These are phyloP conservation scores for Epipyxis sp. DNA, from an alignment of 108 stramenopile species.

Conservation along the genomic window DNA sequence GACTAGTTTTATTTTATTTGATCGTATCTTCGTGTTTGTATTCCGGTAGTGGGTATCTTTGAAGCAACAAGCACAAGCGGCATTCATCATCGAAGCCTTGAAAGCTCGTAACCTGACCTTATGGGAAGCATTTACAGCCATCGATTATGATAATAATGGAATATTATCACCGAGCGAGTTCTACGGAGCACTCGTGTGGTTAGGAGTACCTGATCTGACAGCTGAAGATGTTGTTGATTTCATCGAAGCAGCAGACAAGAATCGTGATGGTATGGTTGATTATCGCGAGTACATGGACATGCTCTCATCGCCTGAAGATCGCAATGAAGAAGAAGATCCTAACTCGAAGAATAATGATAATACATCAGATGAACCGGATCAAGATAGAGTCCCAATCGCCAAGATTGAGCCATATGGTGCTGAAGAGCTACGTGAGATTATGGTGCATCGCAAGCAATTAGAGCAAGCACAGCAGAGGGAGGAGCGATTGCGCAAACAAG, in stretches of 20 bases:
- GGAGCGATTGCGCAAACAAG: slow-evolving; percentile 36
- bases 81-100: slow-evolving; percentile 34
- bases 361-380: not conserved
- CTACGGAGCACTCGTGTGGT: slow-evolving; percentile 41
- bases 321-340: slow-evolving; percentile 30
- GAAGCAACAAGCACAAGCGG: slow-evolving; percentile 34
- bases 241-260: slow-evolving; percentile 31
- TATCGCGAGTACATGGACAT: slow-evolving; percentile 41
- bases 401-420: slow-evolving; percentile 44
- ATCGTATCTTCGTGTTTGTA: too few species aligned
- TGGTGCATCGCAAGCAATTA: slow-evolving; percentile 34
- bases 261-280: slow-evolving; percentile 34
- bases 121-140: slow-evolving; percentile 44
- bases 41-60: too few species aligned
- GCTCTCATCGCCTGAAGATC: not conserved
- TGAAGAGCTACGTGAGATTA: slow-evolving; percentile 36
- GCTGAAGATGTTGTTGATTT: slow-evolving; percentile 39
- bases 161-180: slow-evolving; percentile 36
- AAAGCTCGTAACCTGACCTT: slow-evolving; percentile 24
- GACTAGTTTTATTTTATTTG: too few species aligned
- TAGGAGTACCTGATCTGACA: slow-evolving; percentile 37
- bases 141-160: slow-evolving; percentile 40
- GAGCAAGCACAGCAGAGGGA: slow-evolving; percentile 19
- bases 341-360: too few species aligned
- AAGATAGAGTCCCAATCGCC: not conserved